These are phyloP conservation scores for Setaria italica DNA, from an alignment of 202 grass and related monocot genomes.

Conservation along the genomic window DNA sequence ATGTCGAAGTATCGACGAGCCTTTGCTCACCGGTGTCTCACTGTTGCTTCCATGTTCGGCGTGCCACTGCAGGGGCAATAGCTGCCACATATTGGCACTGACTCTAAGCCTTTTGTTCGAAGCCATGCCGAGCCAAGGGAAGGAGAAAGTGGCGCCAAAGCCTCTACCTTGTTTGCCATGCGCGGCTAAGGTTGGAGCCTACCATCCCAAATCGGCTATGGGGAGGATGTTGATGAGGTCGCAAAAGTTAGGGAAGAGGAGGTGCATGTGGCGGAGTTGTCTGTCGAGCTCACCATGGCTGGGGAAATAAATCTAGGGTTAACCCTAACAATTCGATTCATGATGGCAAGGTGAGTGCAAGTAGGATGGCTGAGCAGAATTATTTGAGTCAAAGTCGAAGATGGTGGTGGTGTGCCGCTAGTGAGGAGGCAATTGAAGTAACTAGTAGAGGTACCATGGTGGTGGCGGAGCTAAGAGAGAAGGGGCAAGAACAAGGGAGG, in stretches of 20 bases:
- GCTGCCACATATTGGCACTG: fast-evolving
- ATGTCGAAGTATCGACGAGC: background rate
- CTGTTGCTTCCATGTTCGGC: background rate
- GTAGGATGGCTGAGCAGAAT: fast-evolving
- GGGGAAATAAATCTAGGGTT: background rate
- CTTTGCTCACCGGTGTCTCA: background rate
- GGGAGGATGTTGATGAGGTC: background rate
- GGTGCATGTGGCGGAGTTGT: background rate
- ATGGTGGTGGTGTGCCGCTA: background rate
- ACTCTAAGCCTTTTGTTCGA: background rate
- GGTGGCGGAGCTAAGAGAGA: fast-evolving
- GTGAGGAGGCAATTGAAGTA: background rate
- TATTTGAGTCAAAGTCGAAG: background rate
- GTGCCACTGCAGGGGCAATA: background rate
- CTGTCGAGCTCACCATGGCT: background rate
- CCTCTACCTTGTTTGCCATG: background rate
- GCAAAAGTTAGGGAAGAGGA: background rate
- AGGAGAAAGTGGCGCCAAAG: background rate
- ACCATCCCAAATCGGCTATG: background rate
- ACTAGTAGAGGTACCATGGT: background rate
- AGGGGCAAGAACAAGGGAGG: background rate
- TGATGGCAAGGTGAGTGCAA: background rate
- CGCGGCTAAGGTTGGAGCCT: background rate
- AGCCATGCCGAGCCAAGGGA: background rate
- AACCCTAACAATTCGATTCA: background rate